Evolutionary conservation across 2,329 filamentous ascomycete genomes (phyloP).

Genomic region (Cyanodermella asteris): DNA sequence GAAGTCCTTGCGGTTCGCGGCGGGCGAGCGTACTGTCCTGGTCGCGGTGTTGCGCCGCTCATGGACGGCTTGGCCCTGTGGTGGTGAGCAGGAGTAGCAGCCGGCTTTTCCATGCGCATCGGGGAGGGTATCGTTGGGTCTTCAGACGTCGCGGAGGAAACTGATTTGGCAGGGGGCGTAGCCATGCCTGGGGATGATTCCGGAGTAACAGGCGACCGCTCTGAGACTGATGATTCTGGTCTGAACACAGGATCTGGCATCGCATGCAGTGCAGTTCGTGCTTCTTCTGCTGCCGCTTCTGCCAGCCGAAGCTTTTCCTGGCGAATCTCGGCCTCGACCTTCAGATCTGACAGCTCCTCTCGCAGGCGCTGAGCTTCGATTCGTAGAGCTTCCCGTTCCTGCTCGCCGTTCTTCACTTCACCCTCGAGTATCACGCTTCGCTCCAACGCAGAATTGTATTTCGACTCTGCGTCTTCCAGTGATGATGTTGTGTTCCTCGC

Average conservation of each 20-base stretch:
- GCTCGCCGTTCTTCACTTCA: conserved; percentile 52
- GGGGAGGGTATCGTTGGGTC: conserved; percentile 76
- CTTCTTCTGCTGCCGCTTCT: conserved; percentile 27
- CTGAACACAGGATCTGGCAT: conserved; percentile 26
- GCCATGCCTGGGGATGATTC: conserved; percentile 75
- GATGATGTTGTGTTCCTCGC: conserved; percentile 89
- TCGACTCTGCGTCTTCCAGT: conserved; percentile 87
- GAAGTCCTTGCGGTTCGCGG: conserved; percentile 31
- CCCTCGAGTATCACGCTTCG: conserved; percentile 46
- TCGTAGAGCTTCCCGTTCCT: conserved; percentile 69
- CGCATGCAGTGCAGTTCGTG: conserved; percentile 29
- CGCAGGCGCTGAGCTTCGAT: conserved; percentile 80
- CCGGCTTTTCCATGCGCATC: conserved; percentile 25
- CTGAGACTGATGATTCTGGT: conserved; percentile 49
- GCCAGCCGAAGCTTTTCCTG: conserved; percentile 76
- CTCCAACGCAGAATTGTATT: conserved; percentile 89
- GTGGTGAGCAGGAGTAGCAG: no score
- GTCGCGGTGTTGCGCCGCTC: conserved; percentile 30
- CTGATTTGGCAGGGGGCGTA: conserved; percentile 58
- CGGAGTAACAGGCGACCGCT: conserved; percentile 60
- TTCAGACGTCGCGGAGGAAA: conserved; percentile 37
- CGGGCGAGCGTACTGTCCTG: conserved; percentile 22
- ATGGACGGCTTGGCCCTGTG: conserved; percentile 33
- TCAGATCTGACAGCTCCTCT: conserved; percentile 79
- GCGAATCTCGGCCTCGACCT: conserved; percentile 84